phyloP scores from a whole-genome alignment of 768 basidiomycete genomes.

The Sutorius australiensis region DNA sequence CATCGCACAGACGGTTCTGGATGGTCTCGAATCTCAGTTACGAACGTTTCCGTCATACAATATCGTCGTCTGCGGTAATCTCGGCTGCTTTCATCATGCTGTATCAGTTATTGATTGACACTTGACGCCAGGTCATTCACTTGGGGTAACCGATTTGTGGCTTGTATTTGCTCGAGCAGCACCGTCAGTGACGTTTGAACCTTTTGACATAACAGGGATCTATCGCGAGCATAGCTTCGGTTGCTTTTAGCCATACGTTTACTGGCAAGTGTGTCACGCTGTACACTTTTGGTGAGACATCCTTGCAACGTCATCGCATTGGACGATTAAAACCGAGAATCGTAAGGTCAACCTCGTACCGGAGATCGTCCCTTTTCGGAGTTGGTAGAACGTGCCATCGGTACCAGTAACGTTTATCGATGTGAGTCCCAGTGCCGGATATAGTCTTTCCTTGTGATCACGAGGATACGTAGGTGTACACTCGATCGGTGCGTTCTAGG shows the following conservation, averaged over 20 bases:
- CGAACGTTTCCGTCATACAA: constrained; percentile 32
- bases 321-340: neutral
- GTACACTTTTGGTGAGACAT: constrained; percentile 44
- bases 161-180: neutral
- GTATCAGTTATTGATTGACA: neutral
- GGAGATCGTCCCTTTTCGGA: constrained; percentile 41
- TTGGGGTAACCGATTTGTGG: constrained; percentile 29
- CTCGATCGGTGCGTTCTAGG: constrained; percentile 33
- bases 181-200: constrained; percentile 8
- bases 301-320: neutral
- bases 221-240: constrained; percentile 37
- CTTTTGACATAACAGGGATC: constrained; percentile 29
- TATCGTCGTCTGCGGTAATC: constrained; percentile 32
- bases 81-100: neutral
- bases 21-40: constrained; percentile 30
- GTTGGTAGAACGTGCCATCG: constrained; percentile 38
- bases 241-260: constrained; percentile 32
- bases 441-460: neutral
- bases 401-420: constrained; percentile 39
- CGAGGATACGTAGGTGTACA: constrained; percentile 37
- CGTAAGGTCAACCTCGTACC: constrained; percentile 47
- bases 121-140: constrained; percentile 35
- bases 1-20: constrained; percentile 29
- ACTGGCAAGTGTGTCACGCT: constrained; percentile 25
- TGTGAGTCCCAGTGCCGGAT: constrained; percentile 23